These are phyloP conservation scores for Vanilla planifolia DNA, from an alignment of 106 monocot genomes.

Conservation along the genomic window DNA sequence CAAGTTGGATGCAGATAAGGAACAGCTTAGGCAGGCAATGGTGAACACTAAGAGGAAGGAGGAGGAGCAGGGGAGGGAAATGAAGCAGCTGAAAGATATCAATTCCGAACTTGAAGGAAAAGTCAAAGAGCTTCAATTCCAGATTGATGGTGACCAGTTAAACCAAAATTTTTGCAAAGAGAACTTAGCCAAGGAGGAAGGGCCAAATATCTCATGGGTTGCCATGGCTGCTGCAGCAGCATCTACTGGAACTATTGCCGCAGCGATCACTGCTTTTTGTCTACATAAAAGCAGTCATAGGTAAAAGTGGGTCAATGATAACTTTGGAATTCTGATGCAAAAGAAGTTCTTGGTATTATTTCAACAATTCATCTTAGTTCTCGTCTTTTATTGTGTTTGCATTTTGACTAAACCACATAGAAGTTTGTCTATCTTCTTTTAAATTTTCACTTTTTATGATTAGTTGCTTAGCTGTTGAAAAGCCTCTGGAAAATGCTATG, in stretches of 20 bases:
- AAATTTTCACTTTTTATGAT: too few species aligned
- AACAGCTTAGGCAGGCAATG: not conserved
- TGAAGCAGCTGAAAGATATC: slow-evolving; percentile 19
- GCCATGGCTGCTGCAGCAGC: slow-evolving; percentile 7
- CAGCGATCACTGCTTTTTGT: slow-evolving; percentile 3
- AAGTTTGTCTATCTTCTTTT: too few species aligned
- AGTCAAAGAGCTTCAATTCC: not conserved
- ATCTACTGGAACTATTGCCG: slow-evolving; percentile 16
- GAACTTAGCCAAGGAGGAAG: too few species aligned
- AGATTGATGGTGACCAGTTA: not conserved
- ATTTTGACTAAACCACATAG: too few species aligned
- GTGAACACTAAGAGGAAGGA: not conserved
- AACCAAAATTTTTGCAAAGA: too few species aligned
- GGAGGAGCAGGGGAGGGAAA: slow-evolving; percentile 10
- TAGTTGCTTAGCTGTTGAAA: too few species aligned
- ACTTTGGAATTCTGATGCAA: too few species aligned
- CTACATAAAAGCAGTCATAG: slow-evolving; percentile 13
- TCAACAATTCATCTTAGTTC: too few species aligned
- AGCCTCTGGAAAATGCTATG: too few species aligned
- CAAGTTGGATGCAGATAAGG: not conserved
- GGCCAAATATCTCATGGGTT: slow-evolving; percentile 8
- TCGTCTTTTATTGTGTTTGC: too few species aligned
- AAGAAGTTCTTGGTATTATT: too few species aligned
- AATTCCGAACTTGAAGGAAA: slow-evolving; percentile 11
- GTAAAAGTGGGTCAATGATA: slow-evolving; percentile 1